Base-by-base conservation (phyloP, 495 filamentous ascomycete species). In the Eremomyces bilateralis region DNA sequence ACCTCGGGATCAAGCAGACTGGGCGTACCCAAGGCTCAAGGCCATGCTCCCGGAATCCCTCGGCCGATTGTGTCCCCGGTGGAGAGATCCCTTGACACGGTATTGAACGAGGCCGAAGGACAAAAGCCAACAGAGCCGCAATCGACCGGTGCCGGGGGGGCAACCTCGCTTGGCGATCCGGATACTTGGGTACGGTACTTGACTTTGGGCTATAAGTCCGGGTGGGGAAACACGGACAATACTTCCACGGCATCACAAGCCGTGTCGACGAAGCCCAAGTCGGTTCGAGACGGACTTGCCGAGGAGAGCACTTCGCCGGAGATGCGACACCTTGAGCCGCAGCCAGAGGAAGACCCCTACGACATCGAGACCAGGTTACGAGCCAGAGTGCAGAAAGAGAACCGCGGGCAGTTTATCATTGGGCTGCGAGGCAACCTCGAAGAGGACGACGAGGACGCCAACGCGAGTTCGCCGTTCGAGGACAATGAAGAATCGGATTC, bases 381-480 rank as follows among this genome's bases (percentile, higher is more conserved):
- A 18, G 21, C 38, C 10, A 53, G 56, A 33, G 43, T 46, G n/a
- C 42, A 43, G 4, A 38, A 39, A 13, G 52, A 53, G 42, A 53
- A 51, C 33, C 38, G 36, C 12, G 79, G 76, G 4, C 65, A 66
- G 36, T 90, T 73, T 44, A 53, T 84, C 8, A 65, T 90, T 37
- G 80, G 80, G 2, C 58, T 83, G 3, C 62, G 63, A 36, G 73
- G 76, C 11, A 61, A 72, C 28, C 49, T 76, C 30, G 64, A 67
- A 13, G 45, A 49, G 4, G 50, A 54, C 38, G 40, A 45, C 18
- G 49, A 53, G 36, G 40, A 45, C 13, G 40, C 45, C 15, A 42
- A 41, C 6, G n/a, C n/a, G n/a, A n/a, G n/a, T n/a, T n/a, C n/a
- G n/a, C 37, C 48, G 4, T 53, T 55, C 3, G 49, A 49, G 37